Conservation (phyloP, 768 basidiomycete genomes). For the Agaricus bisporus region DNA sequence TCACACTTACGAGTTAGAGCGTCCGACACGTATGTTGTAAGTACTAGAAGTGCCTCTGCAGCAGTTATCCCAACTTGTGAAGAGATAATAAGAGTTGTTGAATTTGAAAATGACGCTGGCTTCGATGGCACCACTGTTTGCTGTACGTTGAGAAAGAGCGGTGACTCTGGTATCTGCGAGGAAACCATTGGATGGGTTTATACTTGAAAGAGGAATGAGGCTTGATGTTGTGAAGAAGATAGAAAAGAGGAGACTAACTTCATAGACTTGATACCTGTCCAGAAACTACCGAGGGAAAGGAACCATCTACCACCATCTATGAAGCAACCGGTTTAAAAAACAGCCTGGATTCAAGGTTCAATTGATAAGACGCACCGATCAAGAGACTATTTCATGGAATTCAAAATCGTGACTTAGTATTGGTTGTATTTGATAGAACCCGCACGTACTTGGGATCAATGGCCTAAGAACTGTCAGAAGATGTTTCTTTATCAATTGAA, state of each 20-base stretch:
- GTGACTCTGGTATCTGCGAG: constrained; percentile 31
- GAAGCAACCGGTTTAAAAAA: neutral
- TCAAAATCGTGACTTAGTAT: neutral
- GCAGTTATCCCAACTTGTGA: constrained; percentile 50
- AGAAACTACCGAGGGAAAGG: constrained; percentile 48
- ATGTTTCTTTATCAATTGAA: neutral
- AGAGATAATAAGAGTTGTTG: constrained; percentile 46
- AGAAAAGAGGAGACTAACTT: constrained; percentile 14
- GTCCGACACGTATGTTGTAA: constrained; percentile 55
- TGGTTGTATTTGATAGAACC: neutral
- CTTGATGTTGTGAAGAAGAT: neutral
- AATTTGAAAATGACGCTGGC: constrained; percentile 39
- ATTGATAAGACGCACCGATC: constrained; percentile 19
- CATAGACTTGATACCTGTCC: constrained; percentile 46
- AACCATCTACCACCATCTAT: constrained; percentile 38
- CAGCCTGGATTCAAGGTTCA: neutral
- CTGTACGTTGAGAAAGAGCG: constrained; percentile 39
- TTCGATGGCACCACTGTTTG: constrained; percentile 40
- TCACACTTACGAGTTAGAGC: constrained; percentile 35
- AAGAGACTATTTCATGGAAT: constrained; percentile 17
- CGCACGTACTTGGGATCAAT: constrained; percentile 46
- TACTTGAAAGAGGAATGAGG: constrained; percentile 13
- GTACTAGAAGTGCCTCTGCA: constrained; percentile 46
- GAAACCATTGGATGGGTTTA: constrained; percentile 37
- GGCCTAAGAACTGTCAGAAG: constrained; percentile 25